Base-by-base conservation (phyloP, 495 filamentous ascomycete genomes). In the Penicillium dipodomyicola region DNA sequence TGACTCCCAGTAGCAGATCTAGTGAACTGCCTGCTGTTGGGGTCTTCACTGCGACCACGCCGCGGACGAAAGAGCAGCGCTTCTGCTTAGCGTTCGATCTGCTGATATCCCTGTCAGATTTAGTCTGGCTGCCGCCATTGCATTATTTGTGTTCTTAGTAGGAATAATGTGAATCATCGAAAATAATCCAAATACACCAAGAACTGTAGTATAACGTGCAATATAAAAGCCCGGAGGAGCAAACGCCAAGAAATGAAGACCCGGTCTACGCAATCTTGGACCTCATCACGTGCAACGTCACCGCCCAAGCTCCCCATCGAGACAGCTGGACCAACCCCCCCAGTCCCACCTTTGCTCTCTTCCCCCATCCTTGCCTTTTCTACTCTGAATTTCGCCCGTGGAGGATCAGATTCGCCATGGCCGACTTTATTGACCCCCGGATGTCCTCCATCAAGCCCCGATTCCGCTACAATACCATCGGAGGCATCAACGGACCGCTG, bases 391-490 rank as follows among this genome's bases (percentile, higher is more conserved):
- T 57, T 30, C 43, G 53, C 44, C 58, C 52, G 57, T 64, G 62
- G 65, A 64, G 55, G 61, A 59, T 55, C 51, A 40, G 49, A 66
- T 60, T 63, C 56, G 56, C 60, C 67, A 89, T 88, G 87, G 82
- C 80, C 65, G 79, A 82, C 52, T 72, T 77, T 47, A 62, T 80
- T 67, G 90, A 96, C 74, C 88, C 90, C 56, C 83, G 91, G 70
- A 91, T 91, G 80, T 85, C 88, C 77, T 81, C 77, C 65, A 82
- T 96, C 70, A 83, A 87, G 72, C 92, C 92, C 65, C 84, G 91
- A 72, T 83, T 96, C 69, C 83, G 89, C 57, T 99, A 99, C 81
- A 99, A 99, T 80, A 99, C 94, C 59, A 91, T 99, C 71, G 89
- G 90, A 72, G 95, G 92, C 75, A 89, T 97, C 73, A 99, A 97